Conservation (phyloP, 2,329 filamentous ascomycete species). For the Claviceps digitariae region DNA sequence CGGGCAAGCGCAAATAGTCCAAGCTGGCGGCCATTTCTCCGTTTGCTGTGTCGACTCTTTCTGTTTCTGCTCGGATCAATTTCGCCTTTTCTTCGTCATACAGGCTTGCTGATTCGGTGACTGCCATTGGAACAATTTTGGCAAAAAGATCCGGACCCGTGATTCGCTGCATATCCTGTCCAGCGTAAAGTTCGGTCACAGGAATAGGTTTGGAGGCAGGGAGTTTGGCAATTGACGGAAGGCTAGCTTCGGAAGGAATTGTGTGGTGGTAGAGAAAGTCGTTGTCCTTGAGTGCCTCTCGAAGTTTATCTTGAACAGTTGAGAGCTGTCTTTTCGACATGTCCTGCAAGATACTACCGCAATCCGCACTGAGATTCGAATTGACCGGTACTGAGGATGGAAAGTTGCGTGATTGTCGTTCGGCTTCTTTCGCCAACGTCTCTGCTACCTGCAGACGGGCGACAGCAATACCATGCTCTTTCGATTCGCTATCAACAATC, state of each 20-base stretch:
- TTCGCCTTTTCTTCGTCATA: constrained; percentile 99
- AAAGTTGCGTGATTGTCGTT: constrained; percentile 63
- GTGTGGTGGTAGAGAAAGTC: constrained; percentile 97
- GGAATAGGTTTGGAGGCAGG: constrained; percentile 95
- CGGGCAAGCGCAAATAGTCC: constrained; percentile 83
- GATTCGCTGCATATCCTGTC: constrained; percentile 92
- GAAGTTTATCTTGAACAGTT: constrained; percentile 68
- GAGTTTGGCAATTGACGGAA: constrained; percentile 74
- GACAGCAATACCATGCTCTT: constrained; percentile 74
- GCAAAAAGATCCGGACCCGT: constrained; percentile 95
- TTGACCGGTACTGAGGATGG: constrained; percentile 65
- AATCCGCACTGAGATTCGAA: constrained; percentile 74
- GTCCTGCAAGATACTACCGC: constrained; percentile 59
- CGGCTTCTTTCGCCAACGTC: constrained; percentile 62
- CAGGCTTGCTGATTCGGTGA: constrained; percentile 90
- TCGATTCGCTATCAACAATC: constrained; percentile 76
- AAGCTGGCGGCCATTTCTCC: constrained; percentile 91
- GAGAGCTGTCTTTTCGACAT: constrained; percentile 71
- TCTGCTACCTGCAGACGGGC: constrained; percentile 74
- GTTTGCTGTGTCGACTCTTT: constrained; percentile 84
- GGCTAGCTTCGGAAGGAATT: constrained; percentile 70
- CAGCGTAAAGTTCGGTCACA: constrained; percentile 90
- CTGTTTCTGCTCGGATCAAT: constrained; percentile 80
- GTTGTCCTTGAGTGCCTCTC: constrained; percentile 75
- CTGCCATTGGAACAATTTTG: constrained; percentile 89